Evolutionary conservation across 192 early-diverging fungal genomes (phyloP), one percentile per base, ranked within the genome.

Genomic region (Coemansia sp.): DNA sequence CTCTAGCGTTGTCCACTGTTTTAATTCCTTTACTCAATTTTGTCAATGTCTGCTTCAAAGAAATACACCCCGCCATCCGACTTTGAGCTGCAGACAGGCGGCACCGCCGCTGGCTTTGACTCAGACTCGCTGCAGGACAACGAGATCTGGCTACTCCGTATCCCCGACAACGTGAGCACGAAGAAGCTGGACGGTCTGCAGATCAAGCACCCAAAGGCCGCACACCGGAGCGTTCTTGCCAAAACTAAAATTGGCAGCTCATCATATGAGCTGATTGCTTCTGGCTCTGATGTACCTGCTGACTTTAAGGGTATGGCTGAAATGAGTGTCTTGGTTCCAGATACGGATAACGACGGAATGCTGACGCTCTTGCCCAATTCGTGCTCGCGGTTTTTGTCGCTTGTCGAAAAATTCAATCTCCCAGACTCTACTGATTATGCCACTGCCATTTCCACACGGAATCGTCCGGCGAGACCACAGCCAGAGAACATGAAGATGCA

Each of bases 101-200:
- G 34, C 2, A 15, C 31, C 0, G 68, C 68, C 20, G 15, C 40
- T 11, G 38, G 4, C 14, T 71, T 74, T 23, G 52, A 42, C 23
- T 45, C 56, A 23, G 45, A 58, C 5, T 45, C 68, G 1, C n/a
- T 74, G 22, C 59, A 58, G 38, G 62, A 40, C 59, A 74, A 74
- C 30, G 78, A 80, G 29, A 67, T 80, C 8, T 80, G 78, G 78
- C 61, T 80, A 7, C 37, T 80, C 28, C 78, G 78, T 10, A 54
- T 80, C 15, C 78, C 78, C 17, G 72, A 74, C 55, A 71, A 74
- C 56, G 57, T 80, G 8, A 50, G 61, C 2, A 20, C 62, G 15
- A 71, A 68, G 23, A 30, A 67, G 4, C 72, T 80, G 7, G 72
- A 80, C 0, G 68, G 65, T 0, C 54, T 80, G 31, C 64, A 40